Base-by-base conservation (phyloP, 2,329 filamentous ascomycete genomes). In the Colletotrichum gigasporum region DNA sequence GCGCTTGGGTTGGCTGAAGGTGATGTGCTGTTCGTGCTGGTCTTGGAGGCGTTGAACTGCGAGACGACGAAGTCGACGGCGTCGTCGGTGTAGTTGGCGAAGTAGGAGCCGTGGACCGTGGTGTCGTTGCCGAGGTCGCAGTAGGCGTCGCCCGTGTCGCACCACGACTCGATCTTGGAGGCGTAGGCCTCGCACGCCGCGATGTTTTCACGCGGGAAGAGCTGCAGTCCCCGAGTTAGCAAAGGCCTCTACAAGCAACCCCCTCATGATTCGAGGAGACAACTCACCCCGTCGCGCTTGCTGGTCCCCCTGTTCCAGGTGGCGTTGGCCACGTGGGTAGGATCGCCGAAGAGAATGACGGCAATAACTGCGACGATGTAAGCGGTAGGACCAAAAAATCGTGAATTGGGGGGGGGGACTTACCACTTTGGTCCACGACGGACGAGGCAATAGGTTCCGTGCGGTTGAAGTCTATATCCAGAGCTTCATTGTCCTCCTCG, bases 141-240 rank as follows among this genome's bases (percentile, higher is more conserved):
- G 71, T 78, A 81, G 14, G 71, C 62, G 63, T 83, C 81, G 48
- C 78, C 78, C 0, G 67, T 73, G 70, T 81, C 79, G 70, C 79
- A 81, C 70, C 76, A 81, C 3, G 79, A 79, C 44, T 74, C 70
- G 44, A 81, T 68, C 32, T 75, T 74, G 68, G 73, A 65, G 56
- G 70, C 69, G 68, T 79, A 78, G 34, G 72, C 67, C 64, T 77
- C 70, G 71, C 79, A 81, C 12, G 70, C 68, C 34, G 69, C 71
- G 42, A 72, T 68, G 58, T 78, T 70, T n/a, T 72, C 69, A 41
- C 79, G 78, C 32, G 67, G 48, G 63, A 81, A 79, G 53, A 80
- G 66, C 79, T 80, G 45, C 26, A 39, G 8, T 0, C 3, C 1
- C 14, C 32, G 24, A 42, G 58, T 57, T 54, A 60, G 56, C 9